These are phyloP conservation scores for Leccinum griseonigrum DNA, from an alignment of 1,284 basidiomycete genomes.

Conservation along the genomic window DNA sequence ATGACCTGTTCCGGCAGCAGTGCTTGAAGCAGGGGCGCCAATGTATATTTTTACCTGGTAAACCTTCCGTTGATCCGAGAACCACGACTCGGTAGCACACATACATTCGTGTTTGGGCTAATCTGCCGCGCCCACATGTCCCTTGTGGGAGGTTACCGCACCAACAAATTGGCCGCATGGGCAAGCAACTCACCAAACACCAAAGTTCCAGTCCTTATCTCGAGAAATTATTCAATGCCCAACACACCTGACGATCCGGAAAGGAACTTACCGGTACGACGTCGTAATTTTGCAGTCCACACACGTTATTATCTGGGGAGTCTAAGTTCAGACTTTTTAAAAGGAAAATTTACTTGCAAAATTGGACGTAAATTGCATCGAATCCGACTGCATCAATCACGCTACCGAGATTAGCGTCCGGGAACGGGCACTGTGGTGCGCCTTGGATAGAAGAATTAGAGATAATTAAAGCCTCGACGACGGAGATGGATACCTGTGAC, in stretches of 20 bases:
- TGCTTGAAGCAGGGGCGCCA: constrained; percentile 54
- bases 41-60: constrained; percentile 52
- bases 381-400: constrained; percentile 55
- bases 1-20: constrained; percentile 53
- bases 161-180: not conserved
- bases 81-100: not conserved
- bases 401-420: constrained; percentile 54
- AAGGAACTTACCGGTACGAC: constrained; percentile 38
- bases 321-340: not conserved
- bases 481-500: constrained; percentile 40
- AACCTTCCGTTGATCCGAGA: constrained; percentile 1
- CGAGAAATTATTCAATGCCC: not conserved
- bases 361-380: constrained; percentile 65
- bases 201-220: constrained; percentile 52
- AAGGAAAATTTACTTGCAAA: constrained; percentile 35
- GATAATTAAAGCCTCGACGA: not conserved
- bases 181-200: constrained; percentile 41
- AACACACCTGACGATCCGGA: not conserved
- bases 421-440: constrained; percentile 66
- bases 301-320: constrained; percentile 55
- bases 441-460: constrained; percentile 3
- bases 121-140: constrained; percentile 62
- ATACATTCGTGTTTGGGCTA: constrained; percentile 53
- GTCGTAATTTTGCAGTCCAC: constrained; percentile 45
- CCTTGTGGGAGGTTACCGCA: constrained; percentile 34